Conservation (phyloP, 768 basidiomycete species). For the Gelatoporia subvermispora region DNA sequence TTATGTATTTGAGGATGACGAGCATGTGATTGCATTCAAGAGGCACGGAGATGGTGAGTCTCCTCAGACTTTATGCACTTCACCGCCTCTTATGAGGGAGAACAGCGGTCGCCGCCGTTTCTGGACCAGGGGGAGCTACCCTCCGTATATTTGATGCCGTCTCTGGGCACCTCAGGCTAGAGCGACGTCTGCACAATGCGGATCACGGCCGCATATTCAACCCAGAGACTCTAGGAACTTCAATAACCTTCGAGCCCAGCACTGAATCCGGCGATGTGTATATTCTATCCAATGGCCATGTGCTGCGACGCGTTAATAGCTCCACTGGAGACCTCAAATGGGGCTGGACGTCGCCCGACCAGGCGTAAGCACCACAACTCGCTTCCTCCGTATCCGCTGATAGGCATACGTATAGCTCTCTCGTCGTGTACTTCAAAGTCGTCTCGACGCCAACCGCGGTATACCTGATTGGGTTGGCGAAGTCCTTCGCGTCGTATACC, state of each 20-base stretch:
- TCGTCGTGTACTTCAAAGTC: slow-evolving; percentile 61
- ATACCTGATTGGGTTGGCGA: slow-evolving; percentile 47
- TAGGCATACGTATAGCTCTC: slow-evolving; percentile 39
- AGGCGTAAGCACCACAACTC: slow-evolving; percentile 43
- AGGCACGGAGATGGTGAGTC: slow-evolving; percentile 52
- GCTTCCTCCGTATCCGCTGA: not conserved
- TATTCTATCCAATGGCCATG: slow-evolving; percentile 57
- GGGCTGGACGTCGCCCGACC: slow-evolving; percentile 69
- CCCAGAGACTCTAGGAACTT: slow-evolving; percentile 51
- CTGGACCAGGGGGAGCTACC: slow-evolving; percentile 67
- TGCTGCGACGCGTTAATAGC: slow-evolving; percentile 46
- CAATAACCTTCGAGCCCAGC: slow-evolving; percentile 39
- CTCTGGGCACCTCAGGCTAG: slow-evolving; percentile 62
- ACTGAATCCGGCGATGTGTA: slow-evolving; percentile 35
- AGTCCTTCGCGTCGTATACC: slow-evolving; percentile 48
- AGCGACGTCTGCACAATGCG: slow-evolving; percentile 54
- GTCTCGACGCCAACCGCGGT: slow-evolving; percentile 47
- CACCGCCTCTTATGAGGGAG: not conserved
- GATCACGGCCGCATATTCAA: slow-evolving; percentile 41
- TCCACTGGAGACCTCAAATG: slow-evolving; percentile 54
- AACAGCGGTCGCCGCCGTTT: slow-evolving; percentile 65
- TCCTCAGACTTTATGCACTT: not conserved
- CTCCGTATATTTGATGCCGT: slow-evolving; percentile 62
- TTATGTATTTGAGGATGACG: slow-evolving; percentile 65
- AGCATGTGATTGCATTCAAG: slow-evolving; percentile 63